Evolutionary conservation across 73 alveolate genomes (phyloP).

Genomic region (Paraurostyla sp.): DNA sequence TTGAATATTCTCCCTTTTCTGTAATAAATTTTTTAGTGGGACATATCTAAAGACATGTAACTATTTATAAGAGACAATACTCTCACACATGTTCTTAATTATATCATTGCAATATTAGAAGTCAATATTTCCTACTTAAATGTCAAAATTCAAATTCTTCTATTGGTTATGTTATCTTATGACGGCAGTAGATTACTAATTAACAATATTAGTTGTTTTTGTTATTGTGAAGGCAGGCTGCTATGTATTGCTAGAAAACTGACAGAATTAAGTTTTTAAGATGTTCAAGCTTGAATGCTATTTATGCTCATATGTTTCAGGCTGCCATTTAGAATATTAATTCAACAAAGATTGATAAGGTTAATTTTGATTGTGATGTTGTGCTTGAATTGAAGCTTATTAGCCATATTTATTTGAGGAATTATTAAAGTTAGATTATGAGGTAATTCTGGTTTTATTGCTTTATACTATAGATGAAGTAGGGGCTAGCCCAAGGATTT

Average conservation of each 20-base stretch:
- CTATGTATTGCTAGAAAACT: too few species aligned
- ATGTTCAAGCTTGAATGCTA: too few species aligned
- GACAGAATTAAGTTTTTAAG: too few species aligned
- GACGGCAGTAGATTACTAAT: neutral
- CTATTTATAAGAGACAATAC: slow-evolving; percentile 14
- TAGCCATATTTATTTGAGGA: too few species aligned
- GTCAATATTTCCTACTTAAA: neutral
- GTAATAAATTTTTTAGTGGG: slow-evolving; percentile 8
- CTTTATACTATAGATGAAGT: too few species aligned
- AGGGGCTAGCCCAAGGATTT: too few species aligned
- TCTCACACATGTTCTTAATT: slow-evolving; percentile 25
- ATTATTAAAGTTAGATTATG: too few species aligned
- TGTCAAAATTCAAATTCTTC: neutral
- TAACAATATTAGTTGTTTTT: too few species aligned
- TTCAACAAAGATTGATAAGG: neutral
- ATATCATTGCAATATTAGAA: slow-evolving; percentile 41
- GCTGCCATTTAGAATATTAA: neutral
- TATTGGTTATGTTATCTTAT: neutral
- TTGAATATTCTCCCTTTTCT: slow-evolving; percentile 25
- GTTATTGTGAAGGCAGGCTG: too few species aligned
- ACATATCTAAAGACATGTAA: slow-evolving; percentile 46
- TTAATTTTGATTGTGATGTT: neutral
- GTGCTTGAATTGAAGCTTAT: too few species aligned
- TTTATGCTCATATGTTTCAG: too few species aligned
- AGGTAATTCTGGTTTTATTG: too few species aligned